Conservation (phyloP, 1,284 basidiomycete species). For the Salmacisia buchloeana region DNA sequence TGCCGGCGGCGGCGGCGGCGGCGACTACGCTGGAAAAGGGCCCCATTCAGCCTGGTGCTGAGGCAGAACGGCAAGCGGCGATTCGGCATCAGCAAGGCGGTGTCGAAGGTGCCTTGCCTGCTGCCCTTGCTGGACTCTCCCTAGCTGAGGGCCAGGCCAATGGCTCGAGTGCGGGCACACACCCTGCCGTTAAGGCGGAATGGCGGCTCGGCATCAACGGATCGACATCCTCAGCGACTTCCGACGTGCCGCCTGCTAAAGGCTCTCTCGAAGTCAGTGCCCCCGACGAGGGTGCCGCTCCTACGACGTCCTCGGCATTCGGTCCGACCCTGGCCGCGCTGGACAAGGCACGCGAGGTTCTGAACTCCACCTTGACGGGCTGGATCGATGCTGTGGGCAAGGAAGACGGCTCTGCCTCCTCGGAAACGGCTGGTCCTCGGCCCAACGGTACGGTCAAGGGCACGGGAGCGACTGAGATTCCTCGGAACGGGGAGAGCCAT, state of each 20-base stretch:
- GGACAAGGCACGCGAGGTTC: conserved; percentile 1
- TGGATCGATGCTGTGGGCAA: conserved; percentile 1
- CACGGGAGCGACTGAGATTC: neutral
- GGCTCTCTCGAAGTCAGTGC: neutral
- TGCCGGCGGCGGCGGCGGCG: neutral
- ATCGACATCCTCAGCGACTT: neutral
- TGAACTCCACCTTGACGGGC: neutral
- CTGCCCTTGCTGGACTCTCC: neutral
- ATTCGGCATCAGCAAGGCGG: conserved; percentile 4
- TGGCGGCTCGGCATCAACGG: neutral
- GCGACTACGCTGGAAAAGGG: neutral
- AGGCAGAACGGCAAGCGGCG: neutral
- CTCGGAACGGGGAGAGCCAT: neutral
- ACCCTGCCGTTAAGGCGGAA: neutral
- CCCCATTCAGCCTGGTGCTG: neutral
- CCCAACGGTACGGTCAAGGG: neutral
- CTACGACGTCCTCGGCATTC: neutral
- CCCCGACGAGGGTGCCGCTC: neutral
- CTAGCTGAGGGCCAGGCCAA: neutral
- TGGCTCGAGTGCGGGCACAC: neutral
- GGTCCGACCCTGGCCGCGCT: neutral
- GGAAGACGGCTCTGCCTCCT: neutral
- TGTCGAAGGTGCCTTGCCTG: neutral
- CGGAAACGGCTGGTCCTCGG: too few relatives aligned
- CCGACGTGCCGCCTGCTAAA: neutral